Base-by-base conservation (phyloP, 768 basidiomycete genomes). In the Podaxis mareebaensis region DNA sequence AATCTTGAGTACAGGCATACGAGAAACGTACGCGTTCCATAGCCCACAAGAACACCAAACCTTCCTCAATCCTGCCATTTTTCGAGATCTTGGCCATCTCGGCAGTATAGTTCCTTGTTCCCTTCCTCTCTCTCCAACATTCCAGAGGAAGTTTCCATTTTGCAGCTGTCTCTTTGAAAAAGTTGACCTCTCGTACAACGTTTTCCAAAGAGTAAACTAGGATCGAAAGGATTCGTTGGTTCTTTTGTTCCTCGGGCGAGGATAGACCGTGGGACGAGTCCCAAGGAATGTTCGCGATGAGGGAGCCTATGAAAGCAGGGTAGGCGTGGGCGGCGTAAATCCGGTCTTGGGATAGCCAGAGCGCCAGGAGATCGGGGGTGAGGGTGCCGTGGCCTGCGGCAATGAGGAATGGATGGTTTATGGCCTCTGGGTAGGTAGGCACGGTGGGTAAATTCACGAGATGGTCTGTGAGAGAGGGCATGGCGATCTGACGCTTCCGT, bases 251-350 rank as follows among this genome's bases (percentile, higher is more conserved):
- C 61, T 70, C 70, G 39, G 67, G 65, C 4, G 80, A 74, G 12
- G 68, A 64, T 20, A 76, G 59, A 11, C 69, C 53, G 64, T 79
- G 67, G 7, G 73, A 63, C 1, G 74, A 72, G 26, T 77, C 71
- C 68, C 83, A 81, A 2, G 87, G 87, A 63, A 91, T 85, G 39
- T 80, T 79, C 6, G 85, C 69, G 65, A 93, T 86, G 53, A 91
- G 81, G 2, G 81, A 73, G 28, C 87, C 88, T 66, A 91, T 84
- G 76, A 89, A 90, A 58, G 83, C 83, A 13, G 90, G 89, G 71
- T 91, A 92, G 1, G 87, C 91, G 60, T 87, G 85, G 1, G 85
- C 84, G 33, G 89, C 90, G 71, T 92, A 92, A 60, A 89, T 83
- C 55, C 85, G 82, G 71, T 92, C 91, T 67, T 92, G 91, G 13